Percentiles rank a stretch among this genome's conserved stretches.
Conservation (phyloP, 2,329 filamentous ascomycete genomes). For the Monosporascus sp. region DNA sequence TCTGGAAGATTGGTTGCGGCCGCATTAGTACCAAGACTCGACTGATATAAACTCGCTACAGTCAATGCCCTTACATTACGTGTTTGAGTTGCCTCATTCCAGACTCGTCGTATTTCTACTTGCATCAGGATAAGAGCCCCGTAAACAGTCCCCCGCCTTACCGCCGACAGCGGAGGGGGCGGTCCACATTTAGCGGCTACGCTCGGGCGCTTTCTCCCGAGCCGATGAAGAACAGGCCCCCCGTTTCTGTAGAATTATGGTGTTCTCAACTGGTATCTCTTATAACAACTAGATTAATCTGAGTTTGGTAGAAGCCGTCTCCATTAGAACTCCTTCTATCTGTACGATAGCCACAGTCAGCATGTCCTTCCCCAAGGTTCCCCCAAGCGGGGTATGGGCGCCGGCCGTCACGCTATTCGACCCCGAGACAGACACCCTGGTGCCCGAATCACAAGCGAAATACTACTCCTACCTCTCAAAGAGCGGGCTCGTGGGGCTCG, state of each 20-base stretch:
- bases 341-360: background rate
- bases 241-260: too few species aligned
- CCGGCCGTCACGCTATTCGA: constrained; percentile 51
- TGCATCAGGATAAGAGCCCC: too few species aligned
- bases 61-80: too few species aligned
- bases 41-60: too few species aligned
- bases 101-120: background rate
- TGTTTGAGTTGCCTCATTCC: too few species aligned
- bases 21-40: too few species aligned
- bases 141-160: background rate
- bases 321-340: background rate
- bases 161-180: background rate
- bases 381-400: constrained; percentile 38
- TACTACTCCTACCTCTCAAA: constrained; percentile 46
- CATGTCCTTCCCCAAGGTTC: constrained; percentile 24
- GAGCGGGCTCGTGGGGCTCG: constrained; percentile 26
- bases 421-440: constrained; percentile 40
- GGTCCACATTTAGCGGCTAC: background rate
- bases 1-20: too few species aligned
- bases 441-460: constrained; percentile 38
- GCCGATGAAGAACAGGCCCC: too few species aligned
- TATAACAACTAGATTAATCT: background rate
- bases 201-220: background rate
- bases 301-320: background rate
- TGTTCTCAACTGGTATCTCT: too few species aligned